phyloP scores from a whole-genome alignment of 2,329 filamentous ascomycete species.

The Clarireedia monteithiana region DNA sequence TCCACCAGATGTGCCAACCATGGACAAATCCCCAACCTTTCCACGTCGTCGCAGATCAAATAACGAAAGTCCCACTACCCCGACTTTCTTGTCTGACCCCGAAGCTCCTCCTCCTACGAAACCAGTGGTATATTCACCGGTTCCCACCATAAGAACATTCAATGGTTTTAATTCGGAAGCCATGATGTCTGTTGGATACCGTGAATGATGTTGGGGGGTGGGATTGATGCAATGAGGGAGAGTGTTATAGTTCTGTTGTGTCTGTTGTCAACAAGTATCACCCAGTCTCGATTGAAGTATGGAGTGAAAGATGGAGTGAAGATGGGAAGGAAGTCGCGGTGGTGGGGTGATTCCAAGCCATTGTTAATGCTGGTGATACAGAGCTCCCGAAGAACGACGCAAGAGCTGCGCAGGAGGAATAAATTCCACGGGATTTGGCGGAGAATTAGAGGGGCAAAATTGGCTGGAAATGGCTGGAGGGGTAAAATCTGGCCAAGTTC shows the following conservation, averaged over 20 bases:
- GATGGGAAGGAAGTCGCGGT: neutral
- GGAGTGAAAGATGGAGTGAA: neutral
- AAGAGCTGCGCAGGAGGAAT: no score
- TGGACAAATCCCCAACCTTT: conserved; percentile 77
- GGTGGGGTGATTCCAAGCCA: conserved; percentile 1
- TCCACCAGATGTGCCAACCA: conserved; percentile 82
- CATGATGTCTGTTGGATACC: neutral
- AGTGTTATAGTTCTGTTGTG: no score
- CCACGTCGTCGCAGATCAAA: conserved; percentile 84
- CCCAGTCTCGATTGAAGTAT: neutral
- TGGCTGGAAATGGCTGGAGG: neutral
- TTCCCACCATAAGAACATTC: conserved; percentile 46
- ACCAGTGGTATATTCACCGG: conserved; percentile 93
- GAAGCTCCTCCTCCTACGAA: conserved; percentile 81
- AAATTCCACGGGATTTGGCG: conserved; percentile 8
- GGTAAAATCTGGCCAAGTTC: neutral
- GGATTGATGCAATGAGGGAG: neutral
- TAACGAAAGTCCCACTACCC: conserved; percentile 81
- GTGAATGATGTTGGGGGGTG: neutral
- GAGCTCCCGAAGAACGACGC: neutral
- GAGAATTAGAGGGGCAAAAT: conserved; percentile 5
- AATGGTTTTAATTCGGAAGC: conserved; percentile 16
- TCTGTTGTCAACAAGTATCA: neutral
- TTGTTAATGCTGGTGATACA: neutral
- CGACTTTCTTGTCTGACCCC: conserved; percentile 90